phyloP scores from a whole-genome alignment of 2,329 filamentous ascomycete genomes.

The Colletotrichum falcatum region DNA sequence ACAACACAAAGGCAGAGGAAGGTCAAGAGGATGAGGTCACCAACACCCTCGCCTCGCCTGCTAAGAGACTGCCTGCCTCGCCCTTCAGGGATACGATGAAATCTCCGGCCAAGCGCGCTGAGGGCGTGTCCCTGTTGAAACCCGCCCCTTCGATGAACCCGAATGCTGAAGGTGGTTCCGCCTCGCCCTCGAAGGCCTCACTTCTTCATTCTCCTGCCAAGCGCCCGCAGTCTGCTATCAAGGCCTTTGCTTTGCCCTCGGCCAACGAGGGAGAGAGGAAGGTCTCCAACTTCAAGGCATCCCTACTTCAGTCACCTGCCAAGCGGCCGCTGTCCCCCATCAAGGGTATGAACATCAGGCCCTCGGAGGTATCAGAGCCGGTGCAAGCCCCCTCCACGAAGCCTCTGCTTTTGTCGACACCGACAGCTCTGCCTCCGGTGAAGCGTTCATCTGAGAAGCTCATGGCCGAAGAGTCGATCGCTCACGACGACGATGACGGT shows the following conservation, averaged over 20 bases:
- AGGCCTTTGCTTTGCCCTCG: constrained; percentile 49
- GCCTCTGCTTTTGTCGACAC: constrained; percentile 50
- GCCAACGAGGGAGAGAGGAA: constrained; percentile 46
- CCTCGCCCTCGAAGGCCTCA: constrained; percentile 53
- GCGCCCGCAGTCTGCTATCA: constrained; percentile 59
- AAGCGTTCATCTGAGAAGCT: constrained; percentile 53
- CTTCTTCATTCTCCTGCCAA: constrained; percentile 65
- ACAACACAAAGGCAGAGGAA: constrained; percentile 39
- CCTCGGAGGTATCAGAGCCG: constrained; percentile 41
- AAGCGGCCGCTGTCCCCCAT: constrained; percentile 61
- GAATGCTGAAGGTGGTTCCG: constrained; percentile 15
- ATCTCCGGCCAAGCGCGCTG: constrained; percentile 68
- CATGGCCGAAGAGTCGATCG: constrained; percentile 49
- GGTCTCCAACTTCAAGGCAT: constrained; percentile 59
- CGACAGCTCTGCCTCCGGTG: constrained; percentile 43
- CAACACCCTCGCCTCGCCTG: constrained; percentile 64
- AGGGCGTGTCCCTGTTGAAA: constrained; percentile 49
- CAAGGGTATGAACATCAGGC: constrained; percentile 50
- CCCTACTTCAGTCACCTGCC: constrained; percentile 64
- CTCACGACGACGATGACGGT: constrained; percentile 36
- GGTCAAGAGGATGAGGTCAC: constrained; percentile 39
- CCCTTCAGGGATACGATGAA: constrained; percentile 67
- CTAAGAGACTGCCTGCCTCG: constrained; percentile 64
- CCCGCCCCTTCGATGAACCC: constrained; percentile 50
- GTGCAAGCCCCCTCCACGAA: constrained; percentile 51